These are phyloP conservation scores for Purshia tridentata DNA, from an alignment of 306 rosid species.

Conservation along the genomic window DNA sequence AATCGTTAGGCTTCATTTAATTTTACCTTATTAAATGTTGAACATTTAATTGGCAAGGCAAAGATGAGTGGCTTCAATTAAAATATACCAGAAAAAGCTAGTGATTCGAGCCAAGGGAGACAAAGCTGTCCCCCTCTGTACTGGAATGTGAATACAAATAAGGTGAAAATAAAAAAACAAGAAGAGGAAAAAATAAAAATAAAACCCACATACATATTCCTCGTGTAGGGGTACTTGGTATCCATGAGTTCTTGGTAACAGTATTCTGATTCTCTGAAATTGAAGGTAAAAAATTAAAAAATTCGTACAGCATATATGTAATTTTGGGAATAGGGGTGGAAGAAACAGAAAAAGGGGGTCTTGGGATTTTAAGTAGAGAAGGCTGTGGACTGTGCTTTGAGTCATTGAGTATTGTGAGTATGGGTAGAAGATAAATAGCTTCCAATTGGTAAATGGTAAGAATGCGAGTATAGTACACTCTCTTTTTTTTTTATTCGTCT, in stretches of 20 bases:
- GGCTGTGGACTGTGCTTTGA: not conserved
- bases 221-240: constrained; percentile 54
- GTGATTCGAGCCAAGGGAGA: constrained; percentile 62
- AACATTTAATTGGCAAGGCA: constrained; percentile 7
- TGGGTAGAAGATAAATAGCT: not conserved
- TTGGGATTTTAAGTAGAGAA: constrained; percentile 40
- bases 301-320: not conserved
- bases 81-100: constrained; percentile 9
- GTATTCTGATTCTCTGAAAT: constrained; percentile 21
- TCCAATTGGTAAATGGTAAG: not conserved
- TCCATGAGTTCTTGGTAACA: constrained; percentile 52
- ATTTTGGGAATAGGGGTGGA: constrained; percentile 29
- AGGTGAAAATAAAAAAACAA: constrained; percentile 15
- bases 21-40: not conserved
- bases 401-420: not conserved
- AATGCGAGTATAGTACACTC: not conserved
- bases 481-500: not conserved
- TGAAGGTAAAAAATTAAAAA: not conserved
- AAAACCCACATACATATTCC: constrained; percentile 27
- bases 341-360: constrained; percentile 15
- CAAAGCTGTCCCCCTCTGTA: constrained; percentile 80
- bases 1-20: not conserved
- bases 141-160: constrained; percentile 65
- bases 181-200: not conserved
- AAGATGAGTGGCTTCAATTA: constrained; percentile 1